Evolutionary conservation across 176 grass and related monocot species (phyloP), one percentile per base, ranked within the genome.

Genomic region (Alopecurus myosuroides): DNA sequence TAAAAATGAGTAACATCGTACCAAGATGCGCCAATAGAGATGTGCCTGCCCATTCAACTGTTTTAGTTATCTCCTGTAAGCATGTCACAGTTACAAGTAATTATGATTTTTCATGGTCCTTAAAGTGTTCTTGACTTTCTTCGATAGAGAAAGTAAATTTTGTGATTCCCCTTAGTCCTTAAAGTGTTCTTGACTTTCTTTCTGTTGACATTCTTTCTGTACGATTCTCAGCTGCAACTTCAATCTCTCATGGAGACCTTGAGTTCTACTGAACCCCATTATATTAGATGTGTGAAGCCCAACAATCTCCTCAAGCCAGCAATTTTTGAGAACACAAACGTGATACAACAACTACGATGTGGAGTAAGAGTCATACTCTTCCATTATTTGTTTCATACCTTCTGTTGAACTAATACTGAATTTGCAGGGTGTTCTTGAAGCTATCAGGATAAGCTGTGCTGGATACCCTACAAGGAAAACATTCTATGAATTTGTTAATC

Each of bases 401-500:
- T 52, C 33, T 22, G 58, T 70, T 87, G 50, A 77, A 85, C 70
- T 91, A 79, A 86, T 74, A 76, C 62, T 81, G 33, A 82, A 63
- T 37, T 62, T 74, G 13, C 88, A 99, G 97, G 97, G 97, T 91
- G 97, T 99, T 90, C 94, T 99, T 84, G 97, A 99, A 97, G 97
- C 97, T 88, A 99, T 99, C 77, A 92, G 97, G 76, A 99, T 99
- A 79, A 99, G 97, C 83, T 99, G 97, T 92, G 94, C 97, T 80
- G 97, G 97, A 88, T 99, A 99, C 84, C 97, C 97, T 51, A 99
- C 97, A 84, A 94, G 97, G 88, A 97, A 94, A 92, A 94, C 97
- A 80, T 99, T 99, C 88, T 99, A 99, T 85, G 97, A 99, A 77
- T 99, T 99, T 92, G 89, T 99, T 70, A 93, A 97, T 88, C 97